Conservation (phyloP, 2,329 filamentous ascomycete genomes). For the Aaosphaeria pasadenensis region DNA sequence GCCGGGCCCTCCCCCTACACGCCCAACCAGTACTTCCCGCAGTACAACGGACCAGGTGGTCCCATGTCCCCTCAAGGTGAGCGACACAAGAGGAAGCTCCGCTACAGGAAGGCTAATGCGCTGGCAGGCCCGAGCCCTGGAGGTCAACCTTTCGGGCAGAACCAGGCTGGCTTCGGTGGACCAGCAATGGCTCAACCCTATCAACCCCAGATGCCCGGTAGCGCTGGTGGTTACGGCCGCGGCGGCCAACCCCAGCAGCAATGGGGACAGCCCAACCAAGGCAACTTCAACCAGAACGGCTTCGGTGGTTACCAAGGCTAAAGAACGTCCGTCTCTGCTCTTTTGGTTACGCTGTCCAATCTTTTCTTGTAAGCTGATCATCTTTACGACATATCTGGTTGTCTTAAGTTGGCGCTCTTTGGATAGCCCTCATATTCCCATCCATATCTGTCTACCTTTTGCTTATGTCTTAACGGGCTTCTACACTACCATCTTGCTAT, state of each 20-base stretch:
- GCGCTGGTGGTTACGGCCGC: conserved; percentile 81
- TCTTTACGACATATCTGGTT: conserved; percentile 33
- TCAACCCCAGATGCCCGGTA: conserved; percentile 52
- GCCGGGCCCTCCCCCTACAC: conserved; percentile 78
- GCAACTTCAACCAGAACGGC: conserved; percentile 51
- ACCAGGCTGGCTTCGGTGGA: conserved; percentile 59
- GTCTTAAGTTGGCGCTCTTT: conserved; percentile 31
- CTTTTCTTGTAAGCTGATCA: conserved; percentile 27
- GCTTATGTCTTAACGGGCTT: conserved; percentile 25
- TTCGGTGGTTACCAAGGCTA: conserved; percentile 62
- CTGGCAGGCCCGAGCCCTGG: conserved; percentile 54
- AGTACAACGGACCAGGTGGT: conserved; percentile 72
- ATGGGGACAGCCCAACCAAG: conserved; percentile 51
- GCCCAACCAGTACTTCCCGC: conserved; percentile 69
- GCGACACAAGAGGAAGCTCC: conserved; percentile 34
- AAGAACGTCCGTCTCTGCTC: conserved; percentile 1
- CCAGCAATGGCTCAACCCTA: conserved; percentile 52
- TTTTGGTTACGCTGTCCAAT: conserved; percentile 8
- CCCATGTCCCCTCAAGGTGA: conserved; percentile 61
- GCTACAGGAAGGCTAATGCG: conserved; percentile 37
- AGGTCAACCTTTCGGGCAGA: conserved; percentile 58
- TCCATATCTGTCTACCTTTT: conserved; percentile 27
- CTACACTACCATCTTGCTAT: conserved; percentile 15
- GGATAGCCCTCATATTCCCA: conserved; percentile 26
- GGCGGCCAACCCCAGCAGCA: conserved; percentile 57